Evolutionary conservation across 495 filamentous ascomycete species (phyloP), one percentile per base, ranked within the genome.

Genomic region (Cladorrhinum samala): DNA sequence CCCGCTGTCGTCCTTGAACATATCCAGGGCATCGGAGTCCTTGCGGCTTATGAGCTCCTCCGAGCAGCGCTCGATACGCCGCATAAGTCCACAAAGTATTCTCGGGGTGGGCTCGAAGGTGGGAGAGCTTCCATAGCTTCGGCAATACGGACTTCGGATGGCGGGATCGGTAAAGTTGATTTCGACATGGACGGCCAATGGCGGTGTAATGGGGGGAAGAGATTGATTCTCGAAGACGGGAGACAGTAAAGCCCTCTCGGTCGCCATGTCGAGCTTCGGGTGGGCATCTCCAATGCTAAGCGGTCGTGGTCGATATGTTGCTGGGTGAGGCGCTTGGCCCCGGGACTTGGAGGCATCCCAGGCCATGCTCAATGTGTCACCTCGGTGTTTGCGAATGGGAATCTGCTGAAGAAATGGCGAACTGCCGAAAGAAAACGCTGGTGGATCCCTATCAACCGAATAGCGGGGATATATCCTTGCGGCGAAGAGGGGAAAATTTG

Each of bases 1-100:
- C 1, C 50, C 44, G 42, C 64, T 47, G 18, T 61, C 71, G 38
- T 65, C 67, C 51, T 58, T 66, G 51, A 63, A 59, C 24, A 62
- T 55, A 9, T 72, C 71, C 46, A 72, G 62, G 11, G 73, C 74
- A n/a, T 51, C 63, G 5, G 72, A 72, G 60, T 77, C 74, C 49
- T 68, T 73, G 44, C 74, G 66, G 9, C 73, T 76, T 53, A 77
- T 63, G 37, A 77, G 62, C 55, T 77, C 74, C 49, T 74, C 50
- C 38, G 65, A 71, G 55, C 72, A 76, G 52, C 73, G 73, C 56
- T 76, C 71, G 33, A 76, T 69, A 39, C 74, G 72, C 33, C 72
- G 68, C 18, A 76, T 53, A 7, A 77, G 59, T 2, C 71, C 73
- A 19, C 70, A 64, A 44, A 68, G 72, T 42, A 75, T 59, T 49